Conservation (phyloP, 1,284 basidiomycete species). For the Abortiporus biennis region DNA sequence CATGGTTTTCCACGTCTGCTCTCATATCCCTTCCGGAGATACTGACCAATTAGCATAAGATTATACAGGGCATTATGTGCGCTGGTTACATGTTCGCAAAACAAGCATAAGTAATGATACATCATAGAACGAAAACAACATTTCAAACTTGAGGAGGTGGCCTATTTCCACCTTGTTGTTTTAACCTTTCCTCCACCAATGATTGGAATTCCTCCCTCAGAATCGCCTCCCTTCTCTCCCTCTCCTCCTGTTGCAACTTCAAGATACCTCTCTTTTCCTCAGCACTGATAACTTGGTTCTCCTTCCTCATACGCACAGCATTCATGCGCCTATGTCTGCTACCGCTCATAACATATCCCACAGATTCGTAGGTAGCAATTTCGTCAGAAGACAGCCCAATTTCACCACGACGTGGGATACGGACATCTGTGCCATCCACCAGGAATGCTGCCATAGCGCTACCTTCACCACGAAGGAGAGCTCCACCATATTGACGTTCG, state of each 20-base stretch:
- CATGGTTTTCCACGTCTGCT: too few relatives aligned
- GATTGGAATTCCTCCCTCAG: slow-evolving; percentile 73
- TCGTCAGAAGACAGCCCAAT: slow-evolving; percentile 87
- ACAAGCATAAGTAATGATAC: not conserved
- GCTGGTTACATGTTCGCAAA: not conserved
- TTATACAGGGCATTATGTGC: too few relatives aligned
- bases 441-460: slow-evolving; percentile 96
- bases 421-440: slow-evolving; percentile 78
- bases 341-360: slow-evolving; percentile 99
- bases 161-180: slow-evolving; percentile 22
- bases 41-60: not conserved
- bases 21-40: too few relatives aligned
- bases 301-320: slow-evolving; percentile 95
- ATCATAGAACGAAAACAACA: too few relatives aligned
- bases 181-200: slow-evolving; percentile 71
- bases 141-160: not conserved
- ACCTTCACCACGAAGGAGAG: slow-evolving; percentile 90
- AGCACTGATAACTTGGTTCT: slow-evolving; percentile 97
- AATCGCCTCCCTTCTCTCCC: slow-evolving; percentile 82
- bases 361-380: slow-evolving; percentile 82
- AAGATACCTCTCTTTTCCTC: slow-evolving; percentile 95
- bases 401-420: slow-evolving; percentile 97
- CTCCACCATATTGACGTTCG: slow-evolving; percentile 79
- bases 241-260: slow-evolving; percentile 91
- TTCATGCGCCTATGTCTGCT: slow-evolving; percentile 93